These are phyloP conservation scores for Phytophthora europaea DNA, from an alignment of 352 stramenopile genomes.

Conservation along the genomic window DNA sequence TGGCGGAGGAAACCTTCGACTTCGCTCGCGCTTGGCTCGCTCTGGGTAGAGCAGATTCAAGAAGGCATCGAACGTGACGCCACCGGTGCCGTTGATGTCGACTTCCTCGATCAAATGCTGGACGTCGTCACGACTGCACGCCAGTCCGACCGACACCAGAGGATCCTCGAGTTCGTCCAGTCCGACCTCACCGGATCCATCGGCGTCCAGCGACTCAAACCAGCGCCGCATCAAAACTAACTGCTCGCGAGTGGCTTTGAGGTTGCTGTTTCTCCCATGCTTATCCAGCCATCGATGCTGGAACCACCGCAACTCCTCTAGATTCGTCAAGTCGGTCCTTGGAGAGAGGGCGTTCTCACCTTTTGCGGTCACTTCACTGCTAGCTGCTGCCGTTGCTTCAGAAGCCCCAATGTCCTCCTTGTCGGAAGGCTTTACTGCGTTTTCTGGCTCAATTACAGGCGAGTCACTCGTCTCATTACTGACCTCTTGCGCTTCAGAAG, in stretches of 20 bases:
- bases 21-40: slow-evolving; percentile 49
- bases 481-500: not conserved
- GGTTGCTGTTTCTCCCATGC: slow-evolving; percentile 73
- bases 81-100: slow-evolving; percentile 67
- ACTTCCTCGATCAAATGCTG: slow-evolving; percentile 78
- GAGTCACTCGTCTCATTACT: not conserved
- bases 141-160: slow-evolving; percentile 89
- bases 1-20: slow-evolving; percentile 18
- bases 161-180: slow-evolving; percentile 88
- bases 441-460: not conserved
- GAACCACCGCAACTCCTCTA: slow-evolving; percentile 80
- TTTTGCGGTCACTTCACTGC: not conserved
- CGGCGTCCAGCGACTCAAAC: slow-evolving; percentile 91
- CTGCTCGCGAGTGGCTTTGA: slow-evolving; percentile 79
- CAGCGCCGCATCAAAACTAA: slow-evolving; percentile 78
- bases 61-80: slow-evolving; percentile 84
- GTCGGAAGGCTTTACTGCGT: not conserved
- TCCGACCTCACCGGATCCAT: slow-evolving; percentile 83
- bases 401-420: not conserved
- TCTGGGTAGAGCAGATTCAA: slow-evolving; percentile 75
- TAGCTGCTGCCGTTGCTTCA: slow-evolving; percentile 2
- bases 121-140: slow-evolving; percentile 77
- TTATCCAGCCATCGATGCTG: slow-evolving; percentile 83
- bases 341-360: not conserved
- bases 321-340: slow-evolving; percentile 42